A percentile compares a stretch with the other conserved stretches of the same genome.
Conservation (phyloP, 2,329 filamentous ascomycete genomes). For the Penicillium sp. region DNA sequence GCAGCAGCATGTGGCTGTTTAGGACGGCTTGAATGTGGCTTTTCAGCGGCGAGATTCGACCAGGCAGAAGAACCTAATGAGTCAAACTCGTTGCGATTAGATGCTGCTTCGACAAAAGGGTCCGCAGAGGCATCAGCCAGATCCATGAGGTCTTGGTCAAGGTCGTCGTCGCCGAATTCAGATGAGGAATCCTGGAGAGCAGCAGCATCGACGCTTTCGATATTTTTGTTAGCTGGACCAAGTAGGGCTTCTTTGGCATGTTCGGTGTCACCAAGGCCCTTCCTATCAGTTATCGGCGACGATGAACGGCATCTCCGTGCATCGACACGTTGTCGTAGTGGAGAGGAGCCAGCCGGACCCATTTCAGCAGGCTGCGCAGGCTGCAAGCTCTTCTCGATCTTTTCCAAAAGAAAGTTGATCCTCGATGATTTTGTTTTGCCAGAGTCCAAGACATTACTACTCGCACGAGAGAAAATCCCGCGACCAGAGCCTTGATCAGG, state of each 20-base stretch:
- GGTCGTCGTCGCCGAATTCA: conserved; percentile 47
- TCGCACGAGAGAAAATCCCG: conserved; percentile 40
- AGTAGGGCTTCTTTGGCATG: conserved; percentile 2
- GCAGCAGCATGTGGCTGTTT: not conserved
- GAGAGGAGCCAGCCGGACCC: conserved; percentile 42
- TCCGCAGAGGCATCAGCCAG: conserved; percentile 33
- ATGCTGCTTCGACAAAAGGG: conserved; percentile 23
- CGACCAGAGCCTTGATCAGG: conserved; percentile 45
- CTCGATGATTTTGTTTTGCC: conserved; percentile 42
- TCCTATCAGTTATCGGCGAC: conserved; percentile 29
- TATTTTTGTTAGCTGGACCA: not conserved
- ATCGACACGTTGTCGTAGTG: conserved; percentile 35
- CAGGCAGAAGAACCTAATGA: conserved; percentile 16
- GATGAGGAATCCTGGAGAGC: conserved; percentile 32
- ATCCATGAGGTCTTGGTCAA: conserved; percentile 45
- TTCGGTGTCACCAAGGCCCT: conserved; percentile 1
- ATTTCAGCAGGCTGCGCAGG: conserved; percentile 28
- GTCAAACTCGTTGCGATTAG: conserved; percentile 11
- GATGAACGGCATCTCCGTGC: conserved; percentile 28
- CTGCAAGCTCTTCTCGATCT: conserved; percentile 53
- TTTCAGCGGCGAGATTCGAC: conserved; percentile 13
- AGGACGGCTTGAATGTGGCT: conserved; percentile 4
- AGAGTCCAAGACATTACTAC: conserved; percentile 37
- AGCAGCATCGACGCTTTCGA: conserved; percentile 1
- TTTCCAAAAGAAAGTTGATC: conserved; percentile 59